These are phyloP conservation scores for Hericium coralloides DNA, from an alignment of 768 basidiomycete species.

Conservation along the genomic window DNA sequence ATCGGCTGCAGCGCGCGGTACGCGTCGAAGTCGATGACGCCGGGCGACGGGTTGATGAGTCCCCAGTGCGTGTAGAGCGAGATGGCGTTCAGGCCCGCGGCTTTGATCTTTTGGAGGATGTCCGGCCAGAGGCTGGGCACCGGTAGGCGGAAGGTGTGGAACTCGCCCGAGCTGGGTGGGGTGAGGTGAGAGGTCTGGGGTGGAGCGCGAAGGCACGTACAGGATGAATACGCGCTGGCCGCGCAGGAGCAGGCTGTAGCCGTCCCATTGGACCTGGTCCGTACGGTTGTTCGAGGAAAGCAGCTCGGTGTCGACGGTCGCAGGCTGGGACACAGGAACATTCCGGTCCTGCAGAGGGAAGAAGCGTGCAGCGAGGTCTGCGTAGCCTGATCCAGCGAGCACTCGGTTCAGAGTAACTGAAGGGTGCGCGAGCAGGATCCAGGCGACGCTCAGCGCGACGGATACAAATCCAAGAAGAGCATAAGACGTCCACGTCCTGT, in stretches of 20 bases:
- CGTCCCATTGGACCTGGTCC: conserved; percentile 12
- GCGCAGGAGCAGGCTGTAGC: conserved; percentile 11
- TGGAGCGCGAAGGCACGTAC: neutral
- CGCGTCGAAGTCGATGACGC: conserved; percentile 62
- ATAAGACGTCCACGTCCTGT: neutral
- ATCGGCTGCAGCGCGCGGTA: conserved; percentile 64
- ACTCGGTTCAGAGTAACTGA: neutral
- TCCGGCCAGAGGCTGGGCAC: conserved; percentile 77
- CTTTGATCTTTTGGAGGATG: conserved; percentile 74
- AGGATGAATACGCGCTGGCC: conserved; percentile 9
- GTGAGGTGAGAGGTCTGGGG: neutral
- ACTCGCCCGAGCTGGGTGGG: conserved; percentile 63
- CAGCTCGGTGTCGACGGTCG: neutral
- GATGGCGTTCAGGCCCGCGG: conserved; percentile 69
- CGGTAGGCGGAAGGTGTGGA: conserved; percentile 76
- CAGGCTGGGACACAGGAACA: neutral
- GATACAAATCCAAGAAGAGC: neutral
- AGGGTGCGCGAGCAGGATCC: neutral
- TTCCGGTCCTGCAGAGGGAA: neutral
- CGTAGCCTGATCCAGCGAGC: neutral
- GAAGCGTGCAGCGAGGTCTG: neutral
- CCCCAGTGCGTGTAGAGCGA: conserved; percentile 81
- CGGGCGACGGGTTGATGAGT: conserved; percentile 63
- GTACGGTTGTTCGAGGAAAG: conserved; percentile 9
- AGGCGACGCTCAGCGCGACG: neutral